phyloP scores from a whole-genome alignment of 169 alveolate species.

The Plasmodium billcollinsi region DNA sequence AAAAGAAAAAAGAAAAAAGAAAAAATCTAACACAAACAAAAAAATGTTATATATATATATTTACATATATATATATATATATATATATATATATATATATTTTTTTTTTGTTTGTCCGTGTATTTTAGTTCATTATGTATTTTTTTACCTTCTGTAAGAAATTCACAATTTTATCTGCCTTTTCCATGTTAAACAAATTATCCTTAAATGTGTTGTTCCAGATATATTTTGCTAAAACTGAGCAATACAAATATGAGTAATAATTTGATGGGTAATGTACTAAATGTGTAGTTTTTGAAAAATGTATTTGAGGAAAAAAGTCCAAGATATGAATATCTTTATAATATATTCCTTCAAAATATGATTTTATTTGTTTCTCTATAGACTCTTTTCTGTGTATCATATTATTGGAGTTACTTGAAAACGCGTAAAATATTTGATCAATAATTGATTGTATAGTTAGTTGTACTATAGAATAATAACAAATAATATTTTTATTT shows the following conservation, averaged over 20 bases:
- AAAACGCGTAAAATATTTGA: slow-evolving; percentile 64
- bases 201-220: slow-evolving; percentile 59
- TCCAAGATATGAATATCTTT: slow-evolving; percentile 61
- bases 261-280: slow-evolving; percentile 86
- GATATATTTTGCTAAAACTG: slow-evolving; percentile 52
- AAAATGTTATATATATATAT: not conserved
- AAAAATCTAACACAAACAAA: not conserved
- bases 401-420: slow-evolving; percentile 28
- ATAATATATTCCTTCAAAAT: slow-evolving; percentile 47
- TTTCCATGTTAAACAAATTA: slow-evolving; percentile 1
- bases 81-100: not conserved
- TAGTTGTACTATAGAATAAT: slow-evolving; percentile 43
- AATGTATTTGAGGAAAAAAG: slow-evolving; percentile 75
- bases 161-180: slow-evolving; percentile 24
- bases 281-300: slow-evolving; percentile 84
- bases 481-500: slow-evolving; percentile 66
- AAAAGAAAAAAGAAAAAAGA: not conserved
- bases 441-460: slow-evolving; percentile 75
- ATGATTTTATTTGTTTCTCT: slow-evolving; percentile 57
- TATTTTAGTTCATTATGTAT: not conserved
- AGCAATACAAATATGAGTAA: slow-evolving; percentile 82
- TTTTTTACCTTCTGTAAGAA: slow-evolving; percentile 45
- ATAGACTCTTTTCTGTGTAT: slow-evolving; percentile 41
- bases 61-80: not conserved
- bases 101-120: not conserved